phyloP scores from a whole-genome alignment of 257 asterid species.

The Solanum ahanhuiri region DNA sequence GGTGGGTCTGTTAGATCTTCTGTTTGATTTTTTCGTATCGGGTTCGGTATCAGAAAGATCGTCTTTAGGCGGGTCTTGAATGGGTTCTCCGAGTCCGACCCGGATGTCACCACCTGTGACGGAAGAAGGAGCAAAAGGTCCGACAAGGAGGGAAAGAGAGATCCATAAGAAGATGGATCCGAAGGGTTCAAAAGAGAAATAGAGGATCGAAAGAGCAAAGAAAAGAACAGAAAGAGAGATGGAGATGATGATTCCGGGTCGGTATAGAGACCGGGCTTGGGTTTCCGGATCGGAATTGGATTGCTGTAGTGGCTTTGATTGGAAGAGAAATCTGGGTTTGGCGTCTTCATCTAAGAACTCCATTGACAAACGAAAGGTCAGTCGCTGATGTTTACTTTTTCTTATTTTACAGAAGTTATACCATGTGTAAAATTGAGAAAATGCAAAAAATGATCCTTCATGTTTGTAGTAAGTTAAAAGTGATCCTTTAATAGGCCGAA shows the following conservation, averaged over 20 bases:
- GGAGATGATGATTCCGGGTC: constrained; percentile 47
- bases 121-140: constrained; percentile 76
- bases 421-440: neutral
- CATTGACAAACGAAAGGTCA: constrained; percentile 22
- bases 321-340: constrained; percentile 69
- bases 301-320: constrained; percentile 41
- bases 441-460: neutral
- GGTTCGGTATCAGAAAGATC: constrained; percentile 4
- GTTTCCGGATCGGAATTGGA: constrained; percentile 5
- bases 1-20: constrained; percentile 28
- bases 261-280: constrained; percentile 20
- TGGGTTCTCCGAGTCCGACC: constrained; percentile 68
- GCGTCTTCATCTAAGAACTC: constrained; percentile 87
- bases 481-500: neutral
- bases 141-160: constrained; percentile 59
- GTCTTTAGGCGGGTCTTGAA: constrained; percentile 14
- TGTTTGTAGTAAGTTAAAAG: neutral
- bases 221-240: constrained; percentile 30
- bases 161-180: constrained; percentile 60
- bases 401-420: neutral
- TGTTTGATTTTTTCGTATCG: constrained; percentile 14
- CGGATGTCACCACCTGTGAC: constrained; percentile 90
- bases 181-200: constrained; percentile 51
- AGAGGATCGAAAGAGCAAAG: constrained; percentile 28
- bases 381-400: neutral